Base-by-base conservation (phyloP, 345 rosid species). In the Boechera divaricarpa region DNA sequence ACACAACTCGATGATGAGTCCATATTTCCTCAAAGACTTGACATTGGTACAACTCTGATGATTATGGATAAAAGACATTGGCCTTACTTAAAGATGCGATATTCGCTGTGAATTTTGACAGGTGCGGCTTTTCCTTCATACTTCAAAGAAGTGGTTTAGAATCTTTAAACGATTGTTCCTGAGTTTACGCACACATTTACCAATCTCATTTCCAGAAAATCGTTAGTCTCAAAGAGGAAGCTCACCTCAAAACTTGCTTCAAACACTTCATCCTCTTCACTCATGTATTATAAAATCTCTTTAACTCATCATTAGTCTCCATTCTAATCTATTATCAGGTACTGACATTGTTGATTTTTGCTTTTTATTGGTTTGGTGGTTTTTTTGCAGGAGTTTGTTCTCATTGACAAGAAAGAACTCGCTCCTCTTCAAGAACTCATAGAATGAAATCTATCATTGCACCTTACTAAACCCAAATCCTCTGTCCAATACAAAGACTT, bases 161-260 rank as follows among this genome's bases (percentile, higher is more conserved):
- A 21, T 21, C 24, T 21, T 21, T 21, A 21, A 21, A 21, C 24
- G 24, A 21, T 21, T 21, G 24, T 21, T 21, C 24, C 24, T 16
- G 24, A 21, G 24, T 21, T 21, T 21, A 21, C 24, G 24, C 24
- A 21, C 24, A 21, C 24, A 21, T 21, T 21, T 21, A 21, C 24
- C 24, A 21, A 21, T 21, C 24, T 21, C 24, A 21, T 21, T 21
- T 21, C 24, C 24, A 21, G 24, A 21, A 21, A 21, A 21, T 21
- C 24, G 24, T 94, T 76, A 91, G 96, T 85, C 94, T 94, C 32
- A 90, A 94, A 82, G 98, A 94, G 84, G 97, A 94, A 21, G 97
- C 98, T 59, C 98, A 94, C 85, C 87, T 91, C 81, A 94, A 94
- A 78, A 94, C 97, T 55, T 94, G 98, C 87, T 94, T 94, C 87